phyloP scores from a whole-genome alignment of 108 stramenopile genomes.

The Epithemia pelagica region DNA sequence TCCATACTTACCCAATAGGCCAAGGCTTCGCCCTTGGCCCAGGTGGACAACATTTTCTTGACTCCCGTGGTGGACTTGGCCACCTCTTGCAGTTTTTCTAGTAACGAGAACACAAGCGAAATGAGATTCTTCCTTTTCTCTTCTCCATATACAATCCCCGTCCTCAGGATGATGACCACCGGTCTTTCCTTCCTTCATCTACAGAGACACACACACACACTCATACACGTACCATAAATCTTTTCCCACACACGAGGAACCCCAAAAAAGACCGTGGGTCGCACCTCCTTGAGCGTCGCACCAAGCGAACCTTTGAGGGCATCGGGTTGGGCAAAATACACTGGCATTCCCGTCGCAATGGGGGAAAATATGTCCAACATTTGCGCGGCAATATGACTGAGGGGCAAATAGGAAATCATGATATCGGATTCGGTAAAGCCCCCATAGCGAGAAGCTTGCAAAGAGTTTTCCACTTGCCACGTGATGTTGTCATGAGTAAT shows the following conservation, averaged over 20 bases:
- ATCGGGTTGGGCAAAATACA: slow-evolving; percentile 69
- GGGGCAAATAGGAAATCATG: slow-evolving; percentile 41
- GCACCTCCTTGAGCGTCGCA: slow-evolving; percentile 44
- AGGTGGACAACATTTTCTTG: slow-evolving; percentile 53
- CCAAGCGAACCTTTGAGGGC: slow-evolving; percentile 60
- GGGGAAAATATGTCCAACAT: slow-evolving; percentile 47
- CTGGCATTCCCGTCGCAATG: slow-evolving; percentile 26
- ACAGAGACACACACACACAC: no score
- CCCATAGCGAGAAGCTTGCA: slow-evolving; percentile 9
- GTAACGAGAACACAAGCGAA: neutral
- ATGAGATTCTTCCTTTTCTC: no score
- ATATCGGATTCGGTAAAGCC: slow-evolving; percentile 15
- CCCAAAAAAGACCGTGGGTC: slow-evolving; percentile 78
- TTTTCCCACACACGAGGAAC: slow-evolving; percentile 87
- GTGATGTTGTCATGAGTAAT: slow-evolving; percentile 77
- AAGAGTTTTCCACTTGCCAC: slow-evolving; percentile 26
- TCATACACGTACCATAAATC: slow-evolving; percentile 34
- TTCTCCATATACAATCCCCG: no score
- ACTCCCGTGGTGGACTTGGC: slow-evolving; percentile 28
- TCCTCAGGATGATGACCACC: no score
- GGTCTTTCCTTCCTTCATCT: no score
- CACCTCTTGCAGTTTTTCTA: slow-evolving; percentile 62
- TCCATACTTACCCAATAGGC: slow-evolving; percentile 12
- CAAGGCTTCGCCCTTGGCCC: slow-evolving; percentile 48
- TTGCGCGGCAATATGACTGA: slow-evolving; percentile 54